phyloP scores from a whole-genome alignment of 495 filamentous ascomycete species.

The Choiromyces venosus region DNA sequence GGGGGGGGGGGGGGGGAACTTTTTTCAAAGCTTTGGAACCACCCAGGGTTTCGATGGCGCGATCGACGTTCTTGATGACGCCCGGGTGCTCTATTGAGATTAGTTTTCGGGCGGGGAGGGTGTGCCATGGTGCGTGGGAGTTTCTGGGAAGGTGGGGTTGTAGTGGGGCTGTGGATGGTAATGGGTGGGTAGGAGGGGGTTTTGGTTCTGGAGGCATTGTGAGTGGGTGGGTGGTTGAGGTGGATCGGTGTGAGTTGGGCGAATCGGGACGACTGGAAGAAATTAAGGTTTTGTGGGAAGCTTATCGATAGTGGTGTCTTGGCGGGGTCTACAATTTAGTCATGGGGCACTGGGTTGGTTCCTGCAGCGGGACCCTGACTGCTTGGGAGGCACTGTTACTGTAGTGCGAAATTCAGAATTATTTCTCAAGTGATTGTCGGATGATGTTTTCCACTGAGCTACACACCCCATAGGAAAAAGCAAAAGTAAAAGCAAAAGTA shows the following conservation, averaged over 20 bases:
- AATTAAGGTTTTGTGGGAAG: neutral
- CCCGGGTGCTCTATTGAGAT: conserved; percentile 84
- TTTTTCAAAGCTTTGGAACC: conserved; percentile 58
- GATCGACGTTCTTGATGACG: conserved; percentile 74
- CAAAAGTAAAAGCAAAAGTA: too few species aligned
- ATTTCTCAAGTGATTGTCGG: too few species aligned
- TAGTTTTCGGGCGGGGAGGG: conserved; percentile 59
- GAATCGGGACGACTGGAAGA: neutral
- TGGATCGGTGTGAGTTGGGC: neutral
- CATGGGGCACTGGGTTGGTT: too few species aligned
- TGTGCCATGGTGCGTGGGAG: conserved; percentile 50
- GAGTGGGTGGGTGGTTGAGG: neutral
- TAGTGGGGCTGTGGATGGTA: neutral
- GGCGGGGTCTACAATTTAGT: neutral
- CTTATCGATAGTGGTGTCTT: neutral
- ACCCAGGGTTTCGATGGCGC: conserved; percentile 72
- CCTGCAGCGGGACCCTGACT: too few species aligned
- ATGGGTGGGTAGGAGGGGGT: neutral
- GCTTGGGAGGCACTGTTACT: too few species aligned
- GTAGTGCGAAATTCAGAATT: too few species aligned
- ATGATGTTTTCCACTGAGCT: too few species aligned
- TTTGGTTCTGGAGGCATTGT: neutral
- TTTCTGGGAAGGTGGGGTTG: conserved; percentile 3
- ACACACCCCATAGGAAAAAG: too few species aligned
- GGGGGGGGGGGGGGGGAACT: conserved; percentile 45